A percentile compares a stretch with the other conserved stretches of the same genome.
Evolutionary conservation across 352 stramenopile genomes (phyloP).

Genomic region (Blastocystis sp.): DNA sequence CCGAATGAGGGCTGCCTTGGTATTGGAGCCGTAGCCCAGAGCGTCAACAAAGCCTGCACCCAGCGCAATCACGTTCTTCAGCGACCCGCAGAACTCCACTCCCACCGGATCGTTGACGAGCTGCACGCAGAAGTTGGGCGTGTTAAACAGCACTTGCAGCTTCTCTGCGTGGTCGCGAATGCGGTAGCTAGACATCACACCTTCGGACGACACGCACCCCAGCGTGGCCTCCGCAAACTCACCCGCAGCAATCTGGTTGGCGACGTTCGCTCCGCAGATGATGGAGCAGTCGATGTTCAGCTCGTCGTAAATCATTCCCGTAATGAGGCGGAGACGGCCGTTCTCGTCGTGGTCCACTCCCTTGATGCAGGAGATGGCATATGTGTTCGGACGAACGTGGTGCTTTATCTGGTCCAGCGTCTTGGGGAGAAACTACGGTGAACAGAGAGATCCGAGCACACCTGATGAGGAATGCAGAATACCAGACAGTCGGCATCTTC

Average conservation of each 20-base stretch:
- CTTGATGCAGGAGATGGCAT: conserved; percentile 84
- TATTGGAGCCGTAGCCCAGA: conserved; percentile 87
- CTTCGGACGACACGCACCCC: conserved; percentile 72
- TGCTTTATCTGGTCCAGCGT: conserved; percentile 67
- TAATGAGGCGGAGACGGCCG: conserved; percentile 75
- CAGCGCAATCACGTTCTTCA: conserved; percentile 94
- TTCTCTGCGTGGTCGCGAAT: conserved; percentile 55
- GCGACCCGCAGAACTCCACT: conserved; percentile 87
- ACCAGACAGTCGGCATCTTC: conserved; percentile 83
- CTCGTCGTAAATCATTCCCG: conserved; percentile 78
- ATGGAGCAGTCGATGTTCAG: conserved; percentile 81
- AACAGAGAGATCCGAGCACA: conserved; percentile 79
- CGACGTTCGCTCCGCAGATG: conserved; percentile 93
- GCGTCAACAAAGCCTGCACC: conserved; percentile 92
- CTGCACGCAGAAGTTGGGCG: conserved; percentile 83
- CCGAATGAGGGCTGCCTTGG: conserved; percentile 90
- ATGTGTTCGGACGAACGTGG: conserved; percentile 71
- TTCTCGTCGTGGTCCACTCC: conserved; percentile 69
- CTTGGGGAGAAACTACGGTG: conserved; percentile 69
- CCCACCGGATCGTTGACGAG: conserved; percentile 83
- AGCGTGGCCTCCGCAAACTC: conserved; percentile 94
- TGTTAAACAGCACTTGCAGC: conserved; percentile 71
- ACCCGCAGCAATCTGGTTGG: conserved; percentile 85
- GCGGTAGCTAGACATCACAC: conserved; percentile 42
- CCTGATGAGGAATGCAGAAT: conserved; percentile 93